Evolutionary conservation across 176 grass and related monocot genomes (phyloP), one percentile per base, ranked within the genome.

Genomic region (Luzula sylvatica): DNA sequence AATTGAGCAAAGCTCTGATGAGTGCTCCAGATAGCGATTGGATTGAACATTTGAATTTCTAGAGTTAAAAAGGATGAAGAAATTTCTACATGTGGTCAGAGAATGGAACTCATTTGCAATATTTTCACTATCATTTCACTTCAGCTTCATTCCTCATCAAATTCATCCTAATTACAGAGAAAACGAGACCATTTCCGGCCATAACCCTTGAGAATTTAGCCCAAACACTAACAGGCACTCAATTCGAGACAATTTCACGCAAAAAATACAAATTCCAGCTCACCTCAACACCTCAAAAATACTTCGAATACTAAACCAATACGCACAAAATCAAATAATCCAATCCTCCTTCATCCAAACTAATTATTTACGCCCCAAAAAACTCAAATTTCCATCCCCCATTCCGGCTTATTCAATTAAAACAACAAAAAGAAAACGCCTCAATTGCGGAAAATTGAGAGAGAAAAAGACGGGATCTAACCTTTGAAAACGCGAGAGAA

Each of bases 401-500:
- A n/a, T 30, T 64, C 43, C 60, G 47, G 60, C 60, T 64, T 39
- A 20, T 30, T 30, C n/a, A 45, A 48, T n/a, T 20, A 64, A 45
- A 42, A 30, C 24, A 21, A 35, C 7, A 35, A 35, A 35, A 35
- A 35, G 9, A 35, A 35, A 35, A 0, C 30, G 5, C 30, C 30
- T 9, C 30, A 35, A 35, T 35, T 35, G 30, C 30, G 7, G 9
- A 35, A 35, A 35, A 4, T 23, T 5, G 16, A 29, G 23, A 50
- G 42, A 20, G 26, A 64, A 62, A 49, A 2, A 64, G 39, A 64
- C 17, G 47, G 60, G 60, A 64, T 64, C 60, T 48, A 21, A 48
- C 60, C 60, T 64, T 64, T 21, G 60, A 64, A 49, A 47, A 5
- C 46, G 43, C 30, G 60, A 64, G 60, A 64, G 29, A 47, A 5